phyloP scores from a whole-genome alignment of 2,329 filamentous ascomycete species.

The Dryadomyces quercivorus region DNA sequence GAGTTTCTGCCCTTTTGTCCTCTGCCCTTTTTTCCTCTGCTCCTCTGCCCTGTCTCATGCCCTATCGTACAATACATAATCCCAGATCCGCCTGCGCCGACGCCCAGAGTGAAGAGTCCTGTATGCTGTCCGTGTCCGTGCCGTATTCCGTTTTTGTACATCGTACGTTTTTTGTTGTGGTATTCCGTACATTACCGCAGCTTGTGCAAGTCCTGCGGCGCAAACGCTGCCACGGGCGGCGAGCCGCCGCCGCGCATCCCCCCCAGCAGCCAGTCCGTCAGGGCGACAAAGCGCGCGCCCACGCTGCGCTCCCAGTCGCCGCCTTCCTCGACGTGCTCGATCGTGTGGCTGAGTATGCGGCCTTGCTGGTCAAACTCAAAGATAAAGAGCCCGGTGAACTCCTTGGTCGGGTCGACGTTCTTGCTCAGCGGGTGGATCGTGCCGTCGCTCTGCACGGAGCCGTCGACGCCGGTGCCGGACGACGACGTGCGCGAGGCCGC shows the following conservation, averaged over 20 bases:
- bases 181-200: slow-evolving; percentile 2
- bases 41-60: not conserved
- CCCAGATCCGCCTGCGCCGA: not conserved
- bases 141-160: not conserved
- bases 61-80: not conserved
- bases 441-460: not conserved
- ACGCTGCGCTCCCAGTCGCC: slow-evolving; percentile 70
- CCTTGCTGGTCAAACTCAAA: slow-evolving; percentile 92
- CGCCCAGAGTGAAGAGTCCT: slow-evolving; percentile 11
- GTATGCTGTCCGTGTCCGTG: not conserved
- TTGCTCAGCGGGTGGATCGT: slow-evolving; percentile 18
- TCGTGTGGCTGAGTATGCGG: slow-evolving; percentile 74
- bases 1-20: not conserved
- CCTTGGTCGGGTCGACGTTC: slow-evolving; percentile 35
- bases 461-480: not conserved
- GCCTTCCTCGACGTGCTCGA: slow-evolving; percentile 82
- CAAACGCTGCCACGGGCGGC: slow-evolving; percentile 12
- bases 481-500: not conserved
- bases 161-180: too few relatives aligned
- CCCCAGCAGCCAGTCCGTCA: slow-evolving; percentile 91
- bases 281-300: slow-evolving; percentile 72
- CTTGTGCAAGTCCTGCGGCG: slow-evolving; percentile 7
- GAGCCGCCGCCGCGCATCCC: slow-evolving; percentile 43
- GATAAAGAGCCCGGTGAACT: slow-evolving; percentile 85
- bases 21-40: not conserved